A percentile compares a stretch with the other conserved stretches of the same genome.
Conservation (phyloP, 2,329 filamentous ascomycete genomes). For the Colletotrichum sp. region DNA sequence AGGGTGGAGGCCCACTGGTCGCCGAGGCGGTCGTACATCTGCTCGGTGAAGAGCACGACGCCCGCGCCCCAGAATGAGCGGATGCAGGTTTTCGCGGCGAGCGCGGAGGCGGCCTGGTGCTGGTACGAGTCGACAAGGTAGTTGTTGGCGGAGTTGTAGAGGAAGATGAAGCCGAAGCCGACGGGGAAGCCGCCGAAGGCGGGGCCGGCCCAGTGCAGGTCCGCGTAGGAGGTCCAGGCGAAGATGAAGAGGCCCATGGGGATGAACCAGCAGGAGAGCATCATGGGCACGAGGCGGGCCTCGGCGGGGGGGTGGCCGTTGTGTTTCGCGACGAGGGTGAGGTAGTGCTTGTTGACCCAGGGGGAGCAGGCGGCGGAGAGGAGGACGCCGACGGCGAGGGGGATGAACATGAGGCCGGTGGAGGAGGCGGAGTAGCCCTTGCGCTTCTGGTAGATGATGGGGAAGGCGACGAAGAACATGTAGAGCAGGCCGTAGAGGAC, state of each 20-base stretch:
- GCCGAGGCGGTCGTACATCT: slow-evolving; percentile 78
- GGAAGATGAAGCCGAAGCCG: slow-evolving; percentile 82
- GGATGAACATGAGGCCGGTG: slow-evolving; percentile 88
- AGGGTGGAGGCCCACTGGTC: slow-evolving; percentile 79
- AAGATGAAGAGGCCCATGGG: slow-evolving; percentile 64
- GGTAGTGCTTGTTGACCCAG: slow-evolving; percentile 81
- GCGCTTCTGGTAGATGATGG: slow-evolving; percentile 76
- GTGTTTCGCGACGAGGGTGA: slow-evolving; percentile 65
- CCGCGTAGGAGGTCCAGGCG: slow-evolving; percentile 67
- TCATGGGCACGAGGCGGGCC: slow-evolving; percentile 81
- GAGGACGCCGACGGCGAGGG: slow-evolving; percentile 77
- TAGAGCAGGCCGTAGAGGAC: slow-evolving; percentile 78
- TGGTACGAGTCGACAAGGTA: slow-evolving; percentile 71
- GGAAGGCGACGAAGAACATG: slow-evolving; percentile 78
- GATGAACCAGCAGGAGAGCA: slow-evolving; percentile 76
- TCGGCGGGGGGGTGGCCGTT: slow-evolving; percentile 79
- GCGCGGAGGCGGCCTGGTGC: slow-evolving; percentile 78
- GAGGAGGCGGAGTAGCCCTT: slow-evolving; percentile 78
- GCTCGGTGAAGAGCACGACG: slow-evolving; percentile 78
- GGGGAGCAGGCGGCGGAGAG: slow-evolving; percentile 71
- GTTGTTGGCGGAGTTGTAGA: slow-evolving; percentile 81
- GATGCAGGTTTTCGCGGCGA: slow-evolving; percentile 83
- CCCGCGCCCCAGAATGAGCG: slow-evolving; percentile 81
- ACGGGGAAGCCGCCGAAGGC: slow-evolving; percentile 73
- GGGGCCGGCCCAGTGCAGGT: slow-evolving; percentile 74